Conservation (phyloP, 2,329 filamentous ascomycete genomes). For the Zymoseptoria brevis region DNA sequence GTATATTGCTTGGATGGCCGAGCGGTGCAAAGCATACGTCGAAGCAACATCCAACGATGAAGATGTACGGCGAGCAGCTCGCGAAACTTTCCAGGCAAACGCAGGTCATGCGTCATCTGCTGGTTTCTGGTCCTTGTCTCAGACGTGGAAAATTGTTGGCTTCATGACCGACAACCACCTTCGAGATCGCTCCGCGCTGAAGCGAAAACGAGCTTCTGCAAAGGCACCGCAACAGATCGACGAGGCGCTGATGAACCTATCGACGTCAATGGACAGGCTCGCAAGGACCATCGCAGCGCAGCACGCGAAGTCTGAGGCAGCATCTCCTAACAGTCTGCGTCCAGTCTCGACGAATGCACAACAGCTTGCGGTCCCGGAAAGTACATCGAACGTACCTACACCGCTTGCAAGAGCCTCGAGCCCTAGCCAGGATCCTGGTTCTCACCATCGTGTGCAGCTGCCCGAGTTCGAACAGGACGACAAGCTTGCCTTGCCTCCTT, state of each 20-base stretch:
- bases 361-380: constrained; percentile 30
- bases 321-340: constrained; percentile 12
- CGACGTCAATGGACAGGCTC: constrained; percentile 13
- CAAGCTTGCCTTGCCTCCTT: constrained; percentile 20
- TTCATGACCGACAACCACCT: constrained; percentile 45
- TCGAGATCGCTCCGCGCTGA: constrained; percentile 22
- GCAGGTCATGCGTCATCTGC: constrained; percentile 7
- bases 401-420: constrained; percentile 40
- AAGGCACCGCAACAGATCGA: constrained; percentile 2
- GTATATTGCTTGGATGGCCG: constrained; percentile 11
- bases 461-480: constrained; percentile 21
- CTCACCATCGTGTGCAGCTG: constrained; percentile 26
- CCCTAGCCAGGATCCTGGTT: constrained; percentile 3
- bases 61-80: constrained; percentile 10
- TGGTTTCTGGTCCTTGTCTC: constrained; percentile 44
- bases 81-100: constrained; percentile 12
- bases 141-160: constrained; percentile 52
- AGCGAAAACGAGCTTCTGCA: constrained; percentile 7
- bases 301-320: constrained; percentile 14
- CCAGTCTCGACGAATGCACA: constrained; percentile 18
- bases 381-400: constrained; percentile 47
- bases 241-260: background rate
- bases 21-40: constrained; percentile 7
- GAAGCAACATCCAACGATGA: constrained; percentile 4
- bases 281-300: constrained; percentile 12